phyloP scores from a whole-genome alignment of 352 stramenopile species.

The Phytopythium chamaehyphon region DNA sequence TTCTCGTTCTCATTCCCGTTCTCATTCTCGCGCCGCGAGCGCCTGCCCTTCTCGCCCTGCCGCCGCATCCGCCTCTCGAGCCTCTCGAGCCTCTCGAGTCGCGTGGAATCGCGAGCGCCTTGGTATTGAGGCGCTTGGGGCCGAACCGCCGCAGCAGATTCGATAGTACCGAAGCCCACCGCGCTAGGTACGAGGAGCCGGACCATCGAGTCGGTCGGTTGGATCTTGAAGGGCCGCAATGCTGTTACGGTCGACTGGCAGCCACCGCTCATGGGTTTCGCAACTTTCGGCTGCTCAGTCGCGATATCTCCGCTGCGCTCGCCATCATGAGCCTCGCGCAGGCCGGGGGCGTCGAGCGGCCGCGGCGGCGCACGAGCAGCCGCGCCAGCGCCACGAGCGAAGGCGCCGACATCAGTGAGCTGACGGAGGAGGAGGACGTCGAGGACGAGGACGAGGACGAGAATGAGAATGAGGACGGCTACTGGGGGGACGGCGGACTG shows the following conservation, averaged over 20 bases:
- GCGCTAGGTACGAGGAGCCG: too few relatives aligned
- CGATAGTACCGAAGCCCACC: too few relatives aligned
- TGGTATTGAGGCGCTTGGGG: too few relatives aligned
- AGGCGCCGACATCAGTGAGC: neutral
- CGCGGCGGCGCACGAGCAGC: neutral
- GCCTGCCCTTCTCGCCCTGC: neutral
- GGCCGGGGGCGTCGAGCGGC: neutral
- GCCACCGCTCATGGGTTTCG: too few relatives aligned
- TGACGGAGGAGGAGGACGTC: neutral
- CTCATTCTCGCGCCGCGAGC: neutral
- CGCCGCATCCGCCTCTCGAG: neutral
- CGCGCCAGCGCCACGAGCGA: neutral
- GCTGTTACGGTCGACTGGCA: too few relatives aligned
- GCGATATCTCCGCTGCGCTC: too few relatives aligned
- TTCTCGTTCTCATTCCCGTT: conserved; percentile 14
- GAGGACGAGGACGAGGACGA: neutral
- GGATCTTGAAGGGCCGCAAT: too few relatives aligned
- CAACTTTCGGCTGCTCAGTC: too few relatives aligned
- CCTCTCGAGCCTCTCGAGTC: too few relatives aligned
- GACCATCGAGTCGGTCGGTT: too few relatives aligned
- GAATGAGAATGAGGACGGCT: neutral
- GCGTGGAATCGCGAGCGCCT: too few relatives aligned
- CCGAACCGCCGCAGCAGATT: too few relatives aligned
- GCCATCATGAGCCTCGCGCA: neutral
- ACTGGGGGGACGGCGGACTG: conserved; percentile 9